Base-by-base conservation (phyloP, 345 rosid species). In the Dipteronia dyeriana region DNA sequence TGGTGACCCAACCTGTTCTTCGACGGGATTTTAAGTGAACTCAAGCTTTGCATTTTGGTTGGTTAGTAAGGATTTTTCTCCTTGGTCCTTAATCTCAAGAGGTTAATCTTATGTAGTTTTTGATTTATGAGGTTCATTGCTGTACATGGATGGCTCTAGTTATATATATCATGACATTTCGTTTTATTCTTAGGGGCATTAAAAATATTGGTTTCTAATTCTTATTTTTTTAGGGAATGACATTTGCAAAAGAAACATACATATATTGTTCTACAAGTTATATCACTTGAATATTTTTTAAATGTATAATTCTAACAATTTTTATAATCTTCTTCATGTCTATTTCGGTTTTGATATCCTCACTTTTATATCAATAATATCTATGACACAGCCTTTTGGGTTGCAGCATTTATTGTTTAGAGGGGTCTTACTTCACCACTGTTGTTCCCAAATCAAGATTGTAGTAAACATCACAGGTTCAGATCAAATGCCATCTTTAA, bases 401-500 rank as follows among this genome's bases (percentile, higher is more conserved):
- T 85, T n/a, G 79, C 78, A 79, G 87, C 72, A 84, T 80, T 75
- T 79, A 83, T 77, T 75, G 54, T 41, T 26, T 68, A 49, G 75
- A 79, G 84, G 86, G 82, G 81, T 70, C 61, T 54, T 71, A 34
- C 61, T 61, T 73, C 72, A 80, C 88, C 76, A 76, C 88, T 82
- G 78, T 86, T 87, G 88, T 85, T 87, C 84, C 23, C n/a, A 71
- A 79, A 76, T 80, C 82, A 26, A 83, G 85, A 81, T 81, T 79
- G 85, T 75, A 84, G 70, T 71, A 68, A 75, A 77, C 56, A 71
- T 81, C 75, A 60, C 26, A 76, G 22, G 71, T 73, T 76, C 74
- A 76, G 83, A 81, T 82, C 92, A 88, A 88, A 90, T 90, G 94
- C 94, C 94, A 87, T 81, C 91, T n/a, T 49, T 85, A 83, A 87